Evolutionary conservation across 2,329 filamentous ascomycete genomes (phyloP).

Genomic region (Sphaerostilbella broomeana): DNA sequence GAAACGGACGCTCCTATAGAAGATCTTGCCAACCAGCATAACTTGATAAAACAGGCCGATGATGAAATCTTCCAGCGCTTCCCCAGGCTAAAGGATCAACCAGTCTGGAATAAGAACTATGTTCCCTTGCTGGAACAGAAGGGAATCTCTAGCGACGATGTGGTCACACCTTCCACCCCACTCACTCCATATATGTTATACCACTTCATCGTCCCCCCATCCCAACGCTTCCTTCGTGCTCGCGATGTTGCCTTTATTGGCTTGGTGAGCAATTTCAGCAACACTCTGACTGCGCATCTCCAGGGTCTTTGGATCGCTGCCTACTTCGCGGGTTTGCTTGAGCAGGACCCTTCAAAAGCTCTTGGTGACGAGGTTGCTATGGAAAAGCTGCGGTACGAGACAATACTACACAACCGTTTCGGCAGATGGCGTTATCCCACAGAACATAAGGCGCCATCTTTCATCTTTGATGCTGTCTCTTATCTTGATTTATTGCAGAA

Average conservation of each 20-base stretch:
- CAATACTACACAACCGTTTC: conserved; percentile 60
- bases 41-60: conserved; percentile 40
- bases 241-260: conserved; percentile 41
- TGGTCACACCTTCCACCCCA: conserved; percentile 20
- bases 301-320: conserved; percentile 59
- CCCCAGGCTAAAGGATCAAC: conserved; percentile 47
- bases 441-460: conserved; percentile 56
- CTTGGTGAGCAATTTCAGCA: conserved; percentile 34
- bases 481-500: conserved; percentile 63
- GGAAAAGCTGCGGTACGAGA: conserved; percentile 42
- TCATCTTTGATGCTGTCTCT: conserved; percentile 69
- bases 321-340: conserved; percentile 42
- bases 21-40: conserved; percentile 29
- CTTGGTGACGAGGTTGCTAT: conserved; percentile 27
- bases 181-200: conserved; percentile 38
- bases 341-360: conserved; percentile 17
- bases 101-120: conserved; percentile 40
- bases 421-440: conserved; percentile 62
- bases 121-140: conserved; percentile 35
- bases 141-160: conserved; percentile 29
- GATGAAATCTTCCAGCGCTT: conserved; percentile 46
- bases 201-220: conserved; percentile 38
- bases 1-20: conserved; percentile 15
- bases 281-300: conserved; percentile 33
- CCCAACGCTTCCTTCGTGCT: conserved; percentile 26